Base-by-base conservation (phyloP, 805 yeast species). In the Metschnikowia sp. region DNA sequence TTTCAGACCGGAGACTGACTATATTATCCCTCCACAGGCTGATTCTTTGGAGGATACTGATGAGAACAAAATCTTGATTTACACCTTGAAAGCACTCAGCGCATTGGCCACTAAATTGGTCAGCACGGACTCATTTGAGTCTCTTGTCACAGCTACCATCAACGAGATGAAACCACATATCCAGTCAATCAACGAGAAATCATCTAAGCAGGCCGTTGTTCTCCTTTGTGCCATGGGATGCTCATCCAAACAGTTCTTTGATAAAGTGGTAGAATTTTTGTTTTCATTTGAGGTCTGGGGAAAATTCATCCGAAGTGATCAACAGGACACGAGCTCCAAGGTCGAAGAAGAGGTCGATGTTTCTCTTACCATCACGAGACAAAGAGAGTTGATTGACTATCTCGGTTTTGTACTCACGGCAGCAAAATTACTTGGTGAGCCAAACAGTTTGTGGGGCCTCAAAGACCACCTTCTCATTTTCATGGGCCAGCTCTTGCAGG, bases 401-500 rank as follows among this genome's bases (percentile, higher is more conserved):
- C 54, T 88, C 19, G 82, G 87, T 0, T 77, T 78, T 49, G 75
- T 88, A 50, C 69, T 86, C 15, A 57, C 59, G n/a, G 62, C 71
- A 2, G 64, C 66, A 48, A 76, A 76, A 26, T 19, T 60, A 52
- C 42, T 56, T 45, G 42, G 53, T 41, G 30, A 56, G 35, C 52
- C 52, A 19, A 77, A 75, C 50, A 64, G 72, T 8, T 62, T 87
- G 43, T 54, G 64, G 12, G 54, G 61, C 8, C 78, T 68, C 61
- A 83, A 86, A 51, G 96, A 90, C 57, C 82, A 82, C 35, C 69
- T 91, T 12, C 65, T 90, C 30, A 79, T 83, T 45, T 69, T 84
- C 37, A 63, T 88, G 54, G 82, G 90, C n/a, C 83, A 80, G 58
- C 75, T 88, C 5, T 70, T 91, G 41, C 78, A 84, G 60, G 76